Conservation (phyloP, 139 green algal genomes). For the Volvox reticuliferus region DNA sequence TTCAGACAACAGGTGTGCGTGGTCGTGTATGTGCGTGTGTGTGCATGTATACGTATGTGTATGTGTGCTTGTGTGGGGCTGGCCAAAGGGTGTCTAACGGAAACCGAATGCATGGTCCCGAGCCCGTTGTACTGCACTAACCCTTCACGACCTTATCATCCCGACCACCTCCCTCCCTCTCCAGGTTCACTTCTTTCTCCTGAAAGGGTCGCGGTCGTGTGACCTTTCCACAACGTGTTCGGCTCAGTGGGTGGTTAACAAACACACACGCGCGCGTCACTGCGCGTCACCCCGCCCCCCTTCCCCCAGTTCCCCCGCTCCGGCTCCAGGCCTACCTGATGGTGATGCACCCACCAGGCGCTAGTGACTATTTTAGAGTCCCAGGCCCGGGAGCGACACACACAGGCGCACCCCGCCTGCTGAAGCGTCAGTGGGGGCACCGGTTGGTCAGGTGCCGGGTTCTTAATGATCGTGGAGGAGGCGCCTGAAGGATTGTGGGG, state of each 20-base stretch:
- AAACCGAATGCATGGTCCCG: too few relatives aligned
- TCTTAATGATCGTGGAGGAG: constrained; percentile 91
- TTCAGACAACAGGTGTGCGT: too few relatives aligned
- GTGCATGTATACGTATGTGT: too few relatives aligned
- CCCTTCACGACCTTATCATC: too few relatives aligned
- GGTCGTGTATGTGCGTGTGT: too few relatives aligned
- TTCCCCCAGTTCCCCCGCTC: background rate
- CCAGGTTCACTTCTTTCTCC: too few relatives aligned
- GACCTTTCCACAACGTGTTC: too few relatives aligned
- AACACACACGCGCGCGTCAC: background rate
- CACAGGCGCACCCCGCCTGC: constrained; percentile 87
- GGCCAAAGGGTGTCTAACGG: too few relatives aligned
- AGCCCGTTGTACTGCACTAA: too few relatives aligned
- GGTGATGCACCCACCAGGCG: constrained; percentile 93
- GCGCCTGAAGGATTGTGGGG: constrained; percentile 64
- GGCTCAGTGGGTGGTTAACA: background rate
- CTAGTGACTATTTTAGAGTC: constrained; percentile 92
- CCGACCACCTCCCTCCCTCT: too few relatives aligned
- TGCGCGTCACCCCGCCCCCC: background rate
- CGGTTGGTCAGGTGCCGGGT: constrained; percentile 64
- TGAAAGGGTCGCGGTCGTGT: too few relatives aligned
- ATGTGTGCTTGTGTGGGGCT: too few relatives aligned
- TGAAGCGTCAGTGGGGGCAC: constrained; percentile 85
- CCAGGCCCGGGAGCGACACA: constrained; percentile 94
- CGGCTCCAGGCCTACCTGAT: background rate